Evolutionary conservation across 2,329 filamentous ascomycete species (phyloP).

Genomic region (Gaeumannomyces sp.): DNA sequence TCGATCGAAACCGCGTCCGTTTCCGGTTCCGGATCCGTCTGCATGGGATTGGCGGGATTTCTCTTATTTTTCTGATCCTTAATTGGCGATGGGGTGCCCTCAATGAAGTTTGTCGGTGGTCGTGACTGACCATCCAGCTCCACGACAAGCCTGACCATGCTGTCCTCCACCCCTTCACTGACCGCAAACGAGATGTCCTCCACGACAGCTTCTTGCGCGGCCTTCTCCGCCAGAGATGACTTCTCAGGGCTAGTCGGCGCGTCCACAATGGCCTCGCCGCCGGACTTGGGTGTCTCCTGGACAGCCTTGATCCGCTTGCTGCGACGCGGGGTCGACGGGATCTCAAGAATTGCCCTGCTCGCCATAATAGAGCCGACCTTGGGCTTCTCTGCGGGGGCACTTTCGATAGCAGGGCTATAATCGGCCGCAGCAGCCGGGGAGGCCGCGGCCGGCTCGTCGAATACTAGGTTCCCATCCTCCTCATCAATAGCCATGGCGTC

Average conservation of each 20-base stretch:
- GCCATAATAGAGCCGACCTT: not conserved
- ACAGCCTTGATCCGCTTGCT: constrained; percentile 13
- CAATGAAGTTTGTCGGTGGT: constrained; percentile 15
- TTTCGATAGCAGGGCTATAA: not conserved
- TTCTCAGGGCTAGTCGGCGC: constrained; percentile 36
- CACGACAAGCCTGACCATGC: constrained; percentile 41
- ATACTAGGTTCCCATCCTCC: constrained; percentile 4
- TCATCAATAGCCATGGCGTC: constrained; percentile 5
- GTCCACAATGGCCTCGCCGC: constrained; percentile 43
- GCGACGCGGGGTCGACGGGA: constrained; percentile 17
- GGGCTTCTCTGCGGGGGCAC: constrained; percentile 8
- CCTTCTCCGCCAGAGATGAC: not conserved
- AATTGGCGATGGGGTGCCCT: constrained; percentile 6
- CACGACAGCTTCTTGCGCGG: not conserved
- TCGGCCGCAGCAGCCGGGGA: not conserved
- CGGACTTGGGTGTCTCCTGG: constrained; percentile 35
- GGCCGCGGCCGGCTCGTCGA: not conserved
- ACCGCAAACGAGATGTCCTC: constrained; percentile 30
- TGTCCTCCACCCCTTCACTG: constrained; percentile 40
- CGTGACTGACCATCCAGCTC: constrained; percentile 38
- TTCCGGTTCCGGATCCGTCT: not conserved
- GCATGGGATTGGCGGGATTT: not conserved
- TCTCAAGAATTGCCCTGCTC: not conserved
- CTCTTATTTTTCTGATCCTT: not conserved
- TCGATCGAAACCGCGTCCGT: constrained; percentile 16